phyloP scores from a whole-genome alignment of 2,329 filamentous ascomycete species.

The Aphanocladium album region DNA sequence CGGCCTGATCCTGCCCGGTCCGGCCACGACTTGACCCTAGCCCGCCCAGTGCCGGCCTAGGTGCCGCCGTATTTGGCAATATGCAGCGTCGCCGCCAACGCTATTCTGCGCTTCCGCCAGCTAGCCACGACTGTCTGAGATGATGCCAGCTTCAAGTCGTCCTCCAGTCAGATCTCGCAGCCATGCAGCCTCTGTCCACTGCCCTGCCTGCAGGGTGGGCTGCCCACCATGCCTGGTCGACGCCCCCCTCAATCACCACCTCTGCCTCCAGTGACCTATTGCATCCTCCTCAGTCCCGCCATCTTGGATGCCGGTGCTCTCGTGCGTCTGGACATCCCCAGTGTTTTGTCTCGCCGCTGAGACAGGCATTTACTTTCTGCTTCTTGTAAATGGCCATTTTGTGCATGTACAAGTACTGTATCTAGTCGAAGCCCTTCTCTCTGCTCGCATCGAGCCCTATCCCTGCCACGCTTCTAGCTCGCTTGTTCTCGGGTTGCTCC shows the following conservation, averaged over 20 bases:
- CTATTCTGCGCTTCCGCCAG: background rate
- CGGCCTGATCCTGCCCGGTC: background rate
- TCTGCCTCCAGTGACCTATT: background rate
- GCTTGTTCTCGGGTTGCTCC: conserved; percentile 27
- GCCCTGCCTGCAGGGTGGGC: background rate
- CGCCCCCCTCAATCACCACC: background rate
- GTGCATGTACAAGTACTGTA: background rate
- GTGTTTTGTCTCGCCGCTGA: conserved; percentile 16
- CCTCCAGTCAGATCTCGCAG: conserved; percentile 27
- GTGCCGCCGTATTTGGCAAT: too few relatives aligned
- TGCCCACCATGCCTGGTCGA: background rate
- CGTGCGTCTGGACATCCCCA: conserved; percentile 19
- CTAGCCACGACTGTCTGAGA: conserved; percentile 22
- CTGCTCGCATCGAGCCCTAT: background rate
- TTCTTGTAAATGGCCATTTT: conserved; percentile 1
- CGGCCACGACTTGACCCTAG: background rate
- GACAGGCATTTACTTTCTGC: background rate
- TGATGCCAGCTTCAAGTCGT: conserved; percentile 23
- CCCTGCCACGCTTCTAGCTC: conserved; percentile 8
- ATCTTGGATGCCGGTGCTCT: conserved; percentile 27
- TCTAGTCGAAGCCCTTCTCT: background rate
- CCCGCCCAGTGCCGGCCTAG: background rate
- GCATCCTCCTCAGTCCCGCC: conserved; percentile 24
- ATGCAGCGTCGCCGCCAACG: background rate
- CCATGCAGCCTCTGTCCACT: conserved; percentile 9